Percentiles rank a stretch among this genome's conserved stretches.
Conservation (phyloP, 106 monocot species). For the Acanthochlamys bracteata region DNA sequence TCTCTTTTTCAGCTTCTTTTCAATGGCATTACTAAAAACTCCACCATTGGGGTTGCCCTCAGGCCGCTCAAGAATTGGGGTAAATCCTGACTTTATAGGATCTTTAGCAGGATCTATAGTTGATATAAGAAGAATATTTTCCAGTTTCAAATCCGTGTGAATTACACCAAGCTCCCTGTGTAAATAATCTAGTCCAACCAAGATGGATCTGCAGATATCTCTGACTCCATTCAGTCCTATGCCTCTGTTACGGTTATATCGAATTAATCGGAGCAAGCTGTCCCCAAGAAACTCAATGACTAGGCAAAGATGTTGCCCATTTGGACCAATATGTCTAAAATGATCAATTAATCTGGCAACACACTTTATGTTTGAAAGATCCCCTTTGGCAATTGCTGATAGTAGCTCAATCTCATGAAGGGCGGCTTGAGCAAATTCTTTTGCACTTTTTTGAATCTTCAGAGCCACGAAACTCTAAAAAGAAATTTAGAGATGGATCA, state of each 20-base stretch:
- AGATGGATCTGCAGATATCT: constrained; percentile 57
- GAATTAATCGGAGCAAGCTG: constrained; percentile 71
- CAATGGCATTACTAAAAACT: constrained; percentile 21
- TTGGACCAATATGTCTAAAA: constrained; percentile 90
- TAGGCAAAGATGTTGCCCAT: constrained; percentile 84
- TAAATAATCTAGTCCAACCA: constrained; percentile 77
- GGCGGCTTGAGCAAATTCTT: constrained; percentile 69
- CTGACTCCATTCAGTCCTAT: constrained; percentile 60
- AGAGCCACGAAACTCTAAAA: constrained; percentile 81
- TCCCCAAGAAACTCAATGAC: constrained; percentile 82
- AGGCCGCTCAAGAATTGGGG: constrained; percentile 69
- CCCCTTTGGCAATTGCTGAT: constrained; percentile 64
- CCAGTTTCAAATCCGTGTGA: constrained; percentile 87
- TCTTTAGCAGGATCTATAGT: constrained; percentile 88
- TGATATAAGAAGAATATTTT: constrained; percentile 84
- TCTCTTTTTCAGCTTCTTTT: constrained; percentile 63
- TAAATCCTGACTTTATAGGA: constrained; percentile 50
- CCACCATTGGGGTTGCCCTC: constrained; percentile 41
- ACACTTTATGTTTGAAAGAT: constrained; percentile 65
- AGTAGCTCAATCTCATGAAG: constrained; percentile 79
- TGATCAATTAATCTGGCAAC: constrained; percentile 58
- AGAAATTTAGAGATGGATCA: background rate
- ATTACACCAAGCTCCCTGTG: constrained; percentile 75
- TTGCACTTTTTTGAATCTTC: constrained; percentile 91
- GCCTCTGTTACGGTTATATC: constrained; percentile 72